Percentiles rank a stretch among this genome's conserved stretches.
Evolutionary conservation across 2,329 filamentous ascomycete genomes (phyloP).

Genomic region (Diaporthe eres): DNA sequence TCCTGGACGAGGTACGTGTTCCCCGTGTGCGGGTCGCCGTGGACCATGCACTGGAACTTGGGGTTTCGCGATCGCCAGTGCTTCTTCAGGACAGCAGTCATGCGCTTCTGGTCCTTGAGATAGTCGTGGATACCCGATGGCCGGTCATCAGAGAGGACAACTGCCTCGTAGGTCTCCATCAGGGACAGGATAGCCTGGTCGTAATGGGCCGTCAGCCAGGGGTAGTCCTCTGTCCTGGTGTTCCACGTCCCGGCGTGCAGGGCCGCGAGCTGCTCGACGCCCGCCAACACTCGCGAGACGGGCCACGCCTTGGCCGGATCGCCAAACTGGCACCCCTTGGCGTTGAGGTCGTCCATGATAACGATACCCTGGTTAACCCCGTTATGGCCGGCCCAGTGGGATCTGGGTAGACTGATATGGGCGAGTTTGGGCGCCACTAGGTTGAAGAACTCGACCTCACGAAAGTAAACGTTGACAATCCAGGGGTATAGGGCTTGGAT

Average conservation of each 20-base stretch:
- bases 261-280: constrained; percentile 53
- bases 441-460: constrained; percentile 35
- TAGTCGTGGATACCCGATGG: constrained; percentile 48
- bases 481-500: constrained; percentile 22
- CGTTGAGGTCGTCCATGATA: constrained; percentile 32
- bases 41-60: constrained; percentile 51
- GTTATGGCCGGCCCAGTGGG: constrained; percentile 32
- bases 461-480: constrained; percentile 22
- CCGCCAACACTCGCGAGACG: constrained; percentile 51
- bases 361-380: neutral
- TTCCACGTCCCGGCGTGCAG: constrained; percentile 51
- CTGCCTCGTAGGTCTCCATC: constrained; percentile 45
- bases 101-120: constrained; percentile 49
- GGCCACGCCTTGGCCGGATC: constrained; percentile 51
- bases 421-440: constrained; percentile 17
- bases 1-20: constrained; percentile 51
- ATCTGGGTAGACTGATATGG: constrained; percentile 20
- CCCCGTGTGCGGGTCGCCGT: constrained; percentile 54
- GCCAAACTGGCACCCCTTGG: constrained; percentile 47
- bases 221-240: constrained; percentile 45
- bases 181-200: constrained; percentile 46
- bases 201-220: constrained; percentile 43
- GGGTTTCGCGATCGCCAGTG: constrained; percentile 50
- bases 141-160: constrained; percentile 44
- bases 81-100: constrained; percentile 50